A percentile compares a stretch with the other conserved stretches of the same genome.
Conservation (phyloP, 2,329 filamentous ascomycete genomes). For the Dendryphion nanum region DNA sequence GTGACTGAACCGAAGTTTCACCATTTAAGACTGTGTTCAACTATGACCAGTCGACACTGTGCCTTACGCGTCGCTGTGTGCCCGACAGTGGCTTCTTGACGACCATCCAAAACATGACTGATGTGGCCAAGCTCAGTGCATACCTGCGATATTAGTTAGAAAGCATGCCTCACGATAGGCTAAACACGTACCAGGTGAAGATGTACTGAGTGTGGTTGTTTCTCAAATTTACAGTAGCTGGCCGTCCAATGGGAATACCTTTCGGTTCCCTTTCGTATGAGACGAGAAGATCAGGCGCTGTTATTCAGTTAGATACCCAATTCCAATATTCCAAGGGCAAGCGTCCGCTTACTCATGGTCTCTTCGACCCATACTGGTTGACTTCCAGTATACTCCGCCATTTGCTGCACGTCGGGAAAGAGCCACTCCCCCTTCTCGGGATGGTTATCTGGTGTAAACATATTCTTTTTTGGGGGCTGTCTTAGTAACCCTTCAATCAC, state of each 20-base stretch:
- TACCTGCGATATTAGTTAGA: conserved; percentile 62
- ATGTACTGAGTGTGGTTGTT: conserved; percentile 99
- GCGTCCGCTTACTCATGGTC: conserved; percentile 71
- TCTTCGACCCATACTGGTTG: conserved; percentile 94
- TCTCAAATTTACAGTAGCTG: conserved; percentile 85
- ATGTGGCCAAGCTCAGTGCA: conserved; percentile 76
- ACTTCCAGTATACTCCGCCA: conserved; percentile 78
- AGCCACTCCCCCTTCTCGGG: conserved; percentile 86
- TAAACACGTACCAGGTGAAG: conserved; percentile 79
- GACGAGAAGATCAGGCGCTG: conserved; percentile 76
- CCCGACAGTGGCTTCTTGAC: conserved; percentile 80
- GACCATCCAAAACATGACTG: conserved; percentile 96
- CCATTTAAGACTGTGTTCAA: conserved; percentile 4
- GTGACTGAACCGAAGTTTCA: background rate
- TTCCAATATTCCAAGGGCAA: background rate
- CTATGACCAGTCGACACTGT: conserved; percentile 71
- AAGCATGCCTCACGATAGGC: background rate
- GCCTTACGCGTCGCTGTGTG: conserved; percentile 69
- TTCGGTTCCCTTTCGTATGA: conserved; percentile 72
- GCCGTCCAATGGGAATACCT: conserved; percentile 84
- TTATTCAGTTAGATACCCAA: conserved; percentile 28
- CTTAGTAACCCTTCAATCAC: conserved; percentile 80
- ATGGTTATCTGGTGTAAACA: conserved; percentile 90
- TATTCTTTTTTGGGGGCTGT: conserved; percentile 94
- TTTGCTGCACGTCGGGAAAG: conserved; percentile 90